Evolutionary conservation across 2,329 filamentous ascomycete species (phyloP).

Genomic region (Verticillium klebahnii): DNA sequence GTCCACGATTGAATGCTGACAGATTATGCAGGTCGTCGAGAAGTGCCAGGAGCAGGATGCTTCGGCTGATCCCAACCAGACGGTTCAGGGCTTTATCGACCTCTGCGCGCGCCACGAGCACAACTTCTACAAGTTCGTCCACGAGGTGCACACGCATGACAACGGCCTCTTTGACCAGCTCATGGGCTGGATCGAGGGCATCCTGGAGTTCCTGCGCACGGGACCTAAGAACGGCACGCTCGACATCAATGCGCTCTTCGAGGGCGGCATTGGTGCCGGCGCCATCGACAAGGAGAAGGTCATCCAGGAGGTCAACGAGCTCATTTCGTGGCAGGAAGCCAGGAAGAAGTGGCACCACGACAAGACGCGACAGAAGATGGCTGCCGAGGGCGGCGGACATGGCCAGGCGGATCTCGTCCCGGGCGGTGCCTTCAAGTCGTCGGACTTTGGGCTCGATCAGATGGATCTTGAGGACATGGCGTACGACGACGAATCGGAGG

Average conservation of each 20-base stretch:
- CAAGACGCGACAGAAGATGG: slow-evolving; percentile 99
- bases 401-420: slow-evolving; percentile 42
- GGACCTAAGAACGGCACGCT: slow-evolving; percentile 82
- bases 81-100: slow-evolving; percentile 96
- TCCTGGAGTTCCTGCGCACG: slow-evolving; percentile 85
- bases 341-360: slow-evolving; percentile 97
- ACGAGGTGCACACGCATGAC: slow-evolving; percentile 95
- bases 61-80: slow-evolving; percentile 94
- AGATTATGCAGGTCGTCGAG: slow-evolving; percentile 46
- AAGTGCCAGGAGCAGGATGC: slow-evolving; percentile 70
- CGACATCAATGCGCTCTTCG: slow-evolving; percentile 91
- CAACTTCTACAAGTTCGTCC: slow-evolving; percentile 98
- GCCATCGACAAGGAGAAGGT: slow-evolving; percentile 67
- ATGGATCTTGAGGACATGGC: slow-evolving; percentile 83
- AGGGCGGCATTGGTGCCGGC: slow-evolving; percentile 66
- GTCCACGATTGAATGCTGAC: neutral
- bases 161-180: slow-evolving; percentile 94
- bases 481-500: slow-evolving; percentile 66
- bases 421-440: slow-evolving; percentile 63
- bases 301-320: slow-evolving; percentile 72
- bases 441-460: slow-evolving; percentile 86
- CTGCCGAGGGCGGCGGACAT: slow-evolving; percentile 62
- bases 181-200: slow-evolving; percentile 96
- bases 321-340: slow-evolving; percentile 92
- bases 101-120: slow-evolving; percentile 91